Percentiles rank a stretch among this genome's conserved stretches.
Evolutionary conservation across 345 rosid genomes (phyloP).

Genomic region (Eucalyptus dawsonii): DNA sequence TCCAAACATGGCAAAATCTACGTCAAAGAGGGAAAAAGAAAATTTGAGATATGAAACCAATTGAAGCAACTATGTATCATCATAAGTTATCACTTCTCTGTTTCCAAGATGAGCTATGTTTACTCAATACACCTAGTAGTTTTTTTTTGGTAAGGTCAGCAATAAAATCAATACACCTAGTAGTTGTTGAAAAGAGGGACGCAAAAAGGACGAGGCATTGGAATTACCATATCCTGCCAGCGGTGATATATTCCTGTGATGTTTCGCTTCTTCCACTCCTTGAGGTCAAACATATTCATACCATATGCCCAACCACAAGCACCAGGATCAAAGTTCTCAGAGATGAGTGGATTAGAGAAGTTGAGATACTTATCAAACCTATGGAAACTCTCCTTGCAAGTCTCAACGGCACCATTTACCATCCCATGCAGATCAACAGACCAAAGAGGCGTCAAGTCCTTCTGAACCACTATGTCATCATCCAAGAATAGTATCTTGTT

Average conservation of each 20-base stretch:
- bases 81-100: neutral
- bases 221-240: constrained; percentile 91
- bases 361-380: constrained; percentile 98
- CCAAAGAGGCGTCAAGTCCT: constrained; percentile 13
- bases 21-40: neutral
- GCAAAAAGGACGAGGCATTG: neutral
- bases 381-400: constrained; percentile 10
- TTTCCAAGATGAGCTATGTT: neutral
- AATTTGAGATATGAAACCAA: neutral
- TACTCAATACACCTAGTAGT: neutral
- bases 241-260: constrained; percentile 85
- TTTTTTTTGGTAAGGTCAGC: neutral
- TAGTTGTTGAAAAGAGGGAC: neutral
- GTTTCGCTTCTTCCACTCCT: constrained; percentile 78
- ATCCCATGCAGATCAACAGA: constrained; percentile 8
- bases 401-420: constrained; percentile 18
- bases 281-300: constrained; percentile 96
- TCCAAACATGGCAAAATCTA: neutral
- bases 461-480: constrained; percentile 15
- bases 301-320: constrained; percentile 99
- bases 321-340: constrained; percentile 55
- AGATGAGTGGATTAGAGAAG: constrained; percentile 79
- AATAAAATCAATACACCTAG: neutral
- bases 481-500: constrained; percentile 14
- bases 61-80: neutral